phyloP scores from a whole-genome alignment of 805 yeast species.

The Yamadazyma philogaea region DNA sequence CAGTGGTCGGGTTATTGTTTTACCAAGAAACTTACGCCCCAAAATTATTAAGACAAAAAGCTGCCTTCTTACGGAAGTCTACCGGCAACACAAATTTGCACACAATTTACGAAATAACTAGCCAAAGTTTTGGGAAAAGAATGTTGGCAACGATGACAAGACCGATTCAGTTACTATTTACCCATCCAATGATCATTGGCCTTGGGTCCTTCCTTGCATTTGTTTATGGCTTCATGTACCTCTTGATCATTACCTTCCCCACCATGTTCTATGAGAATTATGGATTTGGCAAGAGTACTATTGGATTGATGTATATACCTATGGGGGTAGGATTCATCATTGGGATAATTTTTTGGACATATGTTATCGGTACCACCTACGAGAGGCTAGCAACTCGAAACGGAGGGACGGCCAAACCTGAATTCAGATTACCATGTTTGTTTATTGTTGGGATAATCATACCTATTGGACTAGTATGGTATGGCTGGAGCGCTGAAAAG shows the following conservation, averaged over 20 bases:
- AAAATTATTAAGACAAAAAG: conserved; percentile 45
- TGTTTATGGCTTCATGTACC: conserved; percentile 63
- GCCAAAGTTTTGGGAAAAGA: conserved; percentile 39
- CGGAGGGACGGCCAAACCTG: conserved; percentile 58
- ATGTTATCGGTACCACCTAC: conserved; percentile 41
- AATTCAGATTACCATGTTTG: conserved; percentile 53
- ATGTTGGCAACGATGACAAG: conserved; percentile 48
- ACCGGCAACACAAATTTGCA: conserved; percentile 57
- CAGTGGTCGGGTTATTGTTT: conserved; percentile 44
- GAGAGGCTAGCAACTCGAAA: conserved; percentile 35
- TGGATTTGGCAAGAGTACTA: conserved; percentile 45
- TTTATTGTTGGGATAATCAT: conserved; percentile 48
- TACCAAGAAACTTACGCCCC: conserved; percentile 63
- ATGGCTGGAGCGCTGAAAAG: conserved; percentile 67
- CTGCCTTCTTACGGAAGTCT: conserved; percentile 43
- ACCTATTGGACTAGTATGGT: conserved; percentile 63
- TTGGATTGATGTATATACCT: conserved; percentile 59
- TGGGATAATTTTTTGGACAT: conserved; percentile 51
- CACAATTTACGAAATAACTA: conserved; percentile 57
- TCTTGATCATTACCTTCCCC: conserved; percentile 61
- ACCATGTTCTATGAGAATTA: conserved; percentile 46
- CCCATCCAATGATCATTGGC: conserved; percentile 64
- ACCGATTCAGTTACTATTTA: conserved; percentile 50
- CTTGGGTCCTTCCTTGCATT: conserved; percentile 64
- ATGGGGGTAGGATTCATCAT: conserved; percentile 52